These are phyloP conservation scores for Arctostaphylos glauca DNA, from an alignment of 148 eudicot species.

Conservation along the genomic window DNA sequence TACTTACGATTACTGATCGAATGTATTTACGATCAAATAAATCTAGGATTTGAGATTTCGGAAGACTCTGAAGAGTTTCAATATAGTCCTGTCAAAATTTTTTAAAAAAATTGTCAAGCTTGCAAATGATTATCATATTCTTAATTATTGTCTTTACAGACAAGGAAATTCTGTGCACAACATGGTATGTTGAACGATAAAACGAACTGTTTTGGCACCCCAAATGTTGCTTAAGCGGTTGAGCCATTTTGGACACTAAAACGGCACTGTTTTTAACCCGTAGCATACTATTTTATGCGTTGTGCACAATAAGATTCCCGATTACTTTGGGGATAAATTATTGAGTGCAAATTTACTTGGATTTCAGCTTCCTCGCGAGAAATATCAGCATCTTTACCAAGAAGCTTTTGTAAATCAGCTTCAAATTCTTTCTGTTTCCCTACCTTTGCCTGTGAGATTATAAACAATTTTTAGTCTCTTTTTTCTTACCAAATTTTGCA, in stretches of 20 bases:
- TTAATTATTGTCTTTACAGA: too few relatives aligned
- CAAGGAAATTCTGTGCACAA: too few relatives aligned
- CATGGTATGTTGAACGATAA: too few relatives aligned
- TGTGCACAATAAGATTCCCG: too few relatives aligned
- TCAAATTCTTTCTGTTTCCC: constrained; percentile 63
- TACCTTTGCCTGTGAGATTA: constrained; percentile 55
- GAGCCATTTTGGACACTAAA: too few relatives aligned
- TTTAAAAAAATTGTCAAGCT: background rate
- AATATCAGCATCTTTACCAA: constrained; percentile 68
- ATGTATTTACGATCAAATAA: constrained; percentile 53
- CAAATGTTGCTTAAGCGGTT: too few relatives aligned
- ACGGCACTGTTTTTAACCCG: too few relatives aligned
- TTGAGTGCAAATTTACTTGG: constrained; percentile 29
- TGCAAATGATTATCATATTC: background rate
- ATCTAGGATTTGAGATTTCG: constrained; percentile 55
- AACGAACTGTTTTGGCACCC: too few relatives aligned
- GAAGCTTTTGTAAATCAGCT: constrained; percentile 48
- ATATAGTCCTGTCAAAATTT: constrained; percentile 45
- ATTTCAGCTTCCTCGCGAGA: constrained; percentile 63
- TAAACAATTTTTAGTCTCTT: background rate
- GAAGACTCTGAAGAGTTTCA: constrained; percentile 40
- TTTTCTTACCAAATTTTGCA: background rate
- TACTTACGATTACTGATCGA: constrained; percentile 67
- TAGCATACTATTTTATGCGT: too few relatives aligned
- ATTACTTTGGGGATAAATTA: background rate